A percentile compares a stretch with the other conserved stretches of the same genome.
Conservation (phyloP, 1,284 basidiomycete genomes). For the Microstroma glucosiphilum region DNA sequence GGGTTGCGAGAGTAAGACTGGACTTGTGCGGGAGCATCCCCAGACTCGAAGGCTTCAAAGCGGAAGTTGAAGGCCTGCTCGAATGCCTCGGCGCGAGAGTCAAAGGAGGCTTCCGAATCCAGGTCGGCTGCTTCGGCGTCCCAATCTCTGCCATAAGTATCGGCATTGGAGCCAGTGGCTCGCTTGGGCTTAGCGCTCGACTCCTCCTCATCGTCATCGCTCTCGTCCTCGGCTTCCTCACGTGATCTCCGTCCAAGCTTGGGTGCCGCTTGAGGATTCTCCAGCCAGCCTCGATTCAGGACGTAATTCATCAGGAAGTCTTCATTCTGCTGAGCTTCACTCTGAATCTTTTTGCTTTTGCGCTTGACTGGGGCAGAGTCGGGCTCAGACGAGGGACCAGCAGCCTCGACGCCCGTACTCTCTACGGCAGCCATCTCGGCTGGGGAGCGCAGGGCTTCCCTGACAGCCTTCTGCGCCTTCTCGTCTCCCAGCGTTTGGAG, state of each 20-base stretch:
- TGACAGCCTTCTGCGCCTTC: slow-evolving; percentile 56
- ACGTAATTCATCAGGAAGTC: slow-evolving; percentile 78
- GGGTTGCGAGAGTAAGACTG: slow-evolving; percentile 34
- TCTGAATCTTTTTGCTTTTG: slow-evolving; percentile 32
- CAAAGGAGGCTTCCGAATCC: slow-evolving; percentile 43
- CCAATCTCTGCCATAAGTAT: slow-evolving; percentile 36
- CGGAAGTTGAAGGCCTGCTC: slow-evolving; percentile 50
- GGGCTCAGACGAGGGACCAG: slow-evolving; percentile 26
- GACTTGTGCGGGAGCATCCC: slow-evolving; percentile 34
- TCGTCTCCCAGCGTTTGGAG: slow-evolving; percentile 70
- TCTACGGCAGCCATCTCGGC: slow-evolving; percentile 17
- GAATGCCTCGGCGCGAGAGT: slow-evolving; percentile 46
- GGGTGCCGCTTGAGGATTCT: slow-evolving; percentile 26
- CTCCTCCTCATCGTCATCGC: slow-evolving; percentile 5
- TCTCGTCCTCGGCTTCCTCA: not conserved
- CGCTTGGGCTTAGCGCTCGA: not conserved
- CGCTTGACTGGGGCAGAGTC: slow-evolving; percentile 32
- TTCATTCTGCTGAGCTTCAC: slow-evolving; percentile 59
- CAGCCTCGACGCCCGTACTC: not conserved
- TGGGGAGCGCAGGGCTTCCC: slow-evolving; percentile 23
- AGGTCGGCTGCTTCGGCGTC: slow-evolving; percentile 48
- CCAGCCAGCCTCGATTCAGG: slow-evolving; percentile 49
- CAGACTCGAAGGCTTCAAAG: slow-evolving; percentile 39
- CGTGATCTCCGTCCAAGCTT: slow-evolving; percentile 10
- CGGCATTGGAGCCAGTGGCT: not conserved